Evolutionary conservation across 441 rosid species (phyloP), one percentile per base, ranked within the genome.

Genomic region (Hura crepitans): DNA sequence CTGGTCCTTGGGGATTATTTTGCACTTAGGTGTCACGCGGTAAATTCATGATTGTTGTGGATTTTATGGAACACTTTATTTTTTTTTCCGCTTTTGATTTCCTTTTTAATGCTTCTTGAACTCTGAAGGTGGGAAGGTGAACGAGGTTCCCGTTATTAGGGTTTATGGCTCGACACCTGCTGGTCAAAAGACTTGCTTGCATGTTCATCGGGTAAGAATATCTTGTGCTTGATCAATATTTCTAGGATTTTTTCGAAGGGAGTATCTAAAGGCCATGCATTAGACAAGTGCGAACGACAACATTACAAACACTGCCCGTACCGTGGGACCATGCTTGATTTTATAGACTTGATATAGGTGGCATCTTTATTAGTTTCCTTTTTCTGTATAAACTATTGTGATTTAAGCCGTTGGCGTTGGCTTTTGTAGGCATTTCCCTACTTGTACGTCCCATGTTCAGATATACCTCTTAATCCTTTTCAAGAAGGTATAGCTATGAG

Each of bases 141-240:
- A 82, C 2, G 94, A 89, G 82, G 96, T 94, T 50, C 99, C 99
- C 10, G 89, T 92, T 35, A 81, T 94, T 49, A 85, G 99, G 80
- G 72, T 92, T 56, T 92, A 90, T 80, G 99, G 97, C 25, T 88
- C 99, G 11, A 94, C 97, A 28, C 97, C 94, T 46, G 84, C 89
- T 69, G 97, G 96, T 72, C 97, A 92, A 76, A 94, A 94, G 84
- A 85, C 97, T 70, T 94, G 99, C 79, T 80, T 94, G 83, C 99
- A 94, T 71, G 76, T 94, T 81, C 99, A 92, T 74, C 73, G 84
- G 62, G 96, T 87, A 79, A 77, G 82, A 13, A 18, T 0, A 8
- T 35, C 27, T 17, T 6, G 13, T n/a, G n/a, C 27, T 60, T 35
- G 14, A 7, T 35, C 18, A 30, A 59, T 6, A 0, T n/a, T 23